phyloP scores from a whole-genome alignment of 2,329 filamentous ascomycete species.

The Ustulina deusta region DNA sequence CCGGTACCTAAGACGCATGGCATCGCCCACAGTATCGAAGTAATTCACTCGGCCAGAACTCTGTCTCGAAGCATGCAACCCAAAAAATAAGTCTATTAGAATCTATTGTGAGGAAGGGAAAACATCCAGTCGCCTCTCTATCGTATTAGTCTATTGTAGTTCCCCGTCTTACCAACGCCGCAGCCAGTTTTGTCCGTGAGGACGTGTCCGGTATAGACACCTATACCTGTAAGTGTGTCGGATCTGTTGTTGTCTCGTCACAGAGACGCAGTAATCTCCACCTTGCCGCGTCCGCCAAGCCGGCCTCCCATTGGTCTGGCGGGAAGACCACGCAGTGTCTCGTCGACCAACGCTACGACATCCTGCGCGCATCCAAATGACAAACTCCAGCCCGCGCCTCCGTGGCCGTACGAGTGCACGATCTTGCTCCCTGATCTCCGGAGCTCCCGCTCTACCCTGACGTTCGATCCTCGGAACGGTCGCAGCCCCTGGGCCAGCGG shows the following conservation, averaged over 20 bases:
- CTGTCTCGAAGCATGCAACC: neutral
- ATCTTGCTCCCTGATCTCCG: slow-evolving; percentile 52
- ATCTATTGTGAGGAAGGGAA: neutral
- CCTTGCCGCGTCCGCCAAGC: slow-evolving; percentile 41
- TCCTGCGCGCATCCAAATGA: slow-evolving; percentile 56
- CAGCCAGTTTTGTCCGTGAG: slow-evolving; percentile 17
- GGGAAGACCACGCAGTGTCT: slow-evolving; percentile 49
- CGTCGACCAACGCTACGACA: slow-evolving; percentile 52
- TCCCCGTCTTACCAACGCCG: slow-evolving; percentile 10
- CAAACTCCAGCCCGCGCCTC: slow-evolving; percentile 58
- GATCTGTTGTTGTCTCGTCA: slow-evolving; percentile 7
- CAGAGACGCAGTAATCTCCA: slow-evolving; percentile 39
- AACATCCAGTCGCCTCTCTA: neutral
- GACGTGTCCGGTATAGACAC: slow-evolving; percentile 9
- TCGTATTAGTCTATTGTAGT: neutral
- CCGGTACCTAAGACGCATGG: neutral
- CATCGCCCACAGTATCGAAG: neutral
- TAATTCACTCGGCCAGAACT: neutral
- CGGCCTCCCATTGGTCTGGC: slow-evolving; percentile 49
- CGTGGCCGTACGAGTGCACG: slow-evolving; percentile 60
- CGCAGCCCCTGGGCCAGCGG: slow-evolving; percentile 59
- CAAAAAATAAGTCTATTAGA: neutral
- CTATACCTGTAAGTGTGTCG: too few species aligned
- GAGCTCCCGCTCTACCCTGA: slow-evolving; percentile 58
- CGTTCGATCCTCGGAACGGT: slow-evolving; percentile 55